Percentiles rank a stretch among this genome's conserved stretches.
phyloP scores from a whole-genome alignment of 1,284 basidiomycete species.

The Apiotrichum siamense region DNA sequence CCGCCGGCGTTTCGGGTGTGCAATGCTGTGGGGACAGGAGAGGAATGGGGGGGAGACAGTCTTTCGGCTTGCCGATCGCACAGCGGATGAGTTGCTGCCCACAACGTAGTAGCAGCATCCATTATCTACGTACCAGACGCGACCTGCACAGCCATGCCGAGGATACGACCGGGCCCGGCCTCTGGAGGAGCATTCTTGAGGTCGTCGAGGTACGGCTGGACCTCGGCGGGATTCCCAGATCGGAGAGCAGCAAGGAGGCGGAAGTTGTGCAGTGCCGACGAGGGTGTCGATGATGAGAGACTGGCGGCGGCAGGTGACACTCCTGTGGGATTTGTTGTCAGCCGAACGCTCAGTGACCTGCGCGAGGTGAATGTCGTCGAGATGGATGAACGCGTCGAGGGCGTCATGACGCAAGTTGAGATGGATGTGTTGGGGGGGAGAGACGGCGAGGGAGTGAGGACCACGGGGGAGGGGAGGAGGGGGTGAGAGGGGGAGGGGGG shows the following conservation, averaged over 20 bases:
- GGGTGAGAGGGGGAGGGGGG: too few relatives aligned
- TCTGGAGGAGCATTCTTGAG: conserved; percentile 52
- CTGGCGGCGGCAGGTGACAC: too few relatives aligned
- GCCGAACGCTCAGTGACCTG: too few relatives aligned
- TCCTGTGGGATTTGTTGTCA: too few relatives aligned
- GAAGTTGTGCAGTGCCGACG: conserved; percentile 59
- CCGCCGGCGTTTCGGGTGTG: too few relatives aligned
- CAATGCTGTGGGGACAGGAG: not conserved
- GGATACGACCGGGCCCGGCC: conserved; percentile 62
- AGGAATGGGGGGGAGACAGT: not conserved
- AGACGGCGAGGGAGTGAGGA: too few relatives aligned
- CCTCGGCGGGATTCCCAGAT: conserved; percentile 64
- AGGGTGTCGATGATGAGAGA: conserved; percentile 5
- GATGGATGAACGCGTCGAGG: too few relatives aligned
- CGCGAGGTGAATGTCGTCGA: too few relatives aligned
- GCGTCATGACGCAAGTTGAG: too few relatives aligned
- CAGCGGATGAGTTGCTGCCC: not conserved
- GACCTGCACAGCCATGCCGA: conserved; percentile 81
- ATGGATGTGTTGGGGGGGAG: too few relatives aligned
- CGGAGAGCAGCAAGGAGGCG: conserved; percentile 72
- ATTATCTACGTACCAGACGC: conserved; percentile 59
- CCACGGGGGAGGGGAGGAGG: too few relatives aligned
- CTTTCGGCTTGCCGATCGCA: not conserved
- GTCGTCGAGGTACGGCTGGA: conserved; percentile 77
- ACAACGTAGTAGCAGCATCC: not conserved